Base-by-base conservation (phyloP, 352 stramenopile species). In the Phytophthora tentaculata region DNA sequence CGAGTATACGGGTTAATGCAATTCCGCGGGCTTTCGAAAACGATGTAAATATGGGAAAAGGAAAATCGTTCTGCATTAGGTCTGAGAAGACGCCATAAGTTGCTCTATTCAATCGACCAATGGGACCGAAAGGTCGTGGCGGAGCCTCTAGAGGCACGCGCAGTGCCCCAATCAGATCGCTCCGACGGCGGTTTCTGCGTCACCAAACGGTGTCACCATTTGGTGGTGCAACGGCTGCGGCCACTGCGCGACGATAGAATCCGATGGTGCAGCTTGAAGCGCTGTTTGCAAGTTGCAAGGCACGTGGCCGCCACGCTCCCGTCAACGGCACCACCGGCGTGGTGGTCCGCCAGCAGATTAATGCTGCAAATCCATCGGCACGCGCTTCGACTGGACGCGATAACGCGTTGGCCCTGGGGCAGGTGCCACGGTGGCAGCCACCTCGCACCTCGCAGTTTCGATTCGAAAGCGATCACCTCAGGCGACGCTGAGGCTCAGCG, bases 111-210 rank as follows among this genome's bases (percentile, higher is more conserved):
- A 43, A 19, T 59, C 53, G 53, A 59, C 52, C 52, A 61, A 61
- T 52, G 54, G 44, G 23, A 53, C 41, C 24, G 39, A 61, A 53
- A 61, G 54, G 55, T 61, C 24, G 43, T 22, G 35, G 12, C 13
- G 16, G 24, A 64, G n/a, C 41, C 51, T 16, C 32, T 53, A 20
- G 14, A 64, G 65, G 39, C 66, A 73, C 66, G 60, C 47, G 60
- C 43, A 22, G 22, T 29, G 61, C 39, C 23, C 66, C 66, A 73
- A 73, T 73, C 66, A 73, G 55, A 72, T 49, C 35, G 19, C 45
- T 56, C 44, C 35, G n/a, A 44, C 43, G 43, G 49, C 59, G 22
- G 39, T 58, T 53, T 60, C 17, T 24, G 35, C 48, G 39, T 37
- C 58, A 58, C 58, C 32, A 37, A 56, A 29, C 12, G 17, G 12